Evolutionary conservation across 2,329 filamentous ascomycete species (phyloP).

Genomic region (Emergomyces pasteurianus): DNA sequence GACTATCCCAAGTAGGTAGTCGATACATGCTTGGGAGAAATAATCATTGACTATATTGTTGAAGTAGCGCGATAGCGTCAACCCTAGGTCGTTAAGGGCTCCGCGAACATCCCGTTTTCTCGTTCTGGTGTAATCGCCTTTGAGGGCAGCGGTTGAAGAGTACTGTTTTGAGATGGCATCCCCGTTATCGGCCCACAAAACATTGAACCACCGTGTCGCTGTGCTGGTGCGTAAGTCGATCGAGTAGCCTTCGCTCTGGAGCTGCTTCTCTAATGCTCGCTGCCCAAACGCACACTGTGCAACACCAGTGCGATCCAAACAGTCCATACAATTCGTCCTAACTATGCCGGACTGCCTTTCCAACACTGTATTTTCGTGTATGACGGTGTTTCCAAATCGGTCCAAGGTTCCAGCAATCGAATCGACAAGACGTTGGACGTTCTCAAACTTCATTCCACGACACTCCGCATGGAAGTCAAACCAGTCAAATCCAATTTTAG

Average conservation of each 20-base stretch:
- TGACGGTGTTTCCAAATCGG: conserved; percentile 57
- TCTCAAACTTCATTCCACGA: conserved; percentile 95
- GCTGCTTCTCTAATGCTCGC: conserved; percentile 66
- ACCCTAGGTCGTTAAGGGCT: conserved; percentile 77
- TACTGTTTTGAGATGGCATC: conserved; percentile 95
- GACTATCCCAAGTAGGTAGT: conserved; percentile 84
- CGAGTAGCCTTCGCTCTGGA: conserved; percentile 63
- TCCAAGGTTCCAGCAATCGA: conserved; percentile 57
- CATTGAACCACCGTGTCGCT: conserved; percentile 87
- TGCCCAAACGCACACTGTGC: conserved; percentile 85
- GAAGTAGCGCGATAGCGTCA: conserved; percentile 66
- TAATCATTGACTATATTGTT: conserved; percentile 95
- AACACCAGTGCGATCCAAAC: conserved; percentile 89
- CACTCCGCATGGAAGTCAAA: conserved; percentile 94
- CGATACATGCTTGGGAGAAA: conserved; percentile 88
- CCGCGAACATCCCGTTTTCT: conserved; percentile 83
- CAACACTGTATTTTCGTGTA: conserved; percentile 32
- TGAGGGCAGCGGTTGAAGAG: conserved; percentile 86
- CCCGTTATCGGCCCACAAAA: conserved; percentile 92
- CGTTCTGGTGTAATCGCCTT: conserved; percentile 91
- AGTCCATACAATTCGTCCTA: conserved; percentile 99
- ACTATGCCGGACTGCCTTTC: conserved; percentile 59
- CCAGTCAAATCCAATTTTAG: conserved; percentile 67
- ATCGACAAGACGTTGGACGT: conserved; percentile 69
- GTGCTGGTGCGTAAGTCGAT: conserved; percentile 66